phyloP scores from a whole-genome alignment of 306 rosid genomes.

The Parietaria judaica region DNA sequence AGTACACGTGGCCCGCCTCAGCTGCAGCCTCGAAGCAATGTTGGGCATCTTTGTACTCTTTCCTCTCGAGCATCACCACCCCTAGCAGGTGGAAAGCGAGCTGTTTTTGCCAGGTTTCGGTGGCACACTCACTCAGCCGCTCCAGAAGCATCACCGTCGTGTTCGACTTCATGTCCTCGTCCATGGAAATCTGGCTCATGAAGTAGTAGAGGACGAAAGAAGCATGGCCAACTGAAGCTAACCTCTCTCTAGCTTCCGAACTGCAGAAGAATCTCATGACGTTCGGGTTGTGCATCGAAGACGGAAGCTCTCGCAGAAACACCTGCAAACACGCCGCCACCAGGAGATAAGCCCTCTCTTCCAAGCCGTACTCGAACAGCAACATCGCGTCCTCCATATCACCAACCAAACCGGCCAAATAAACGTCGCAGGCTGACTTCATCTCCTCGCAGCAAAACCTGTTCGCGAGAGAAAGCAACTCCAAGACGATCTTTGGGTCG shows the following conservation, averaged over 20 bases:
- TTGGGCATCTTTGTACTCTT: conserved; percentile 73
- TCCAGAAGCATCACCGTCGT: conserved; percentile 74
- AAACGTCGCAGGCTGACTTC: conserved; percentile 59
- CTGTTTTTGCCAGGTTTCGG: conserved; percentile 66
- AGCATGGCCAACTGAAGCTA: conserved; percentile 46
- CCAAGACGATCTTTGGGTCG: conserved; percentile 40
- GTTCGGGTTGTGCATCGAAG: conserved; percentile 37
- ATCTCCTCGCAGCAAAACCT: conserved; percentile 78
- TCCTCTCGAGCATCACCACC: conserved; percentile 73
- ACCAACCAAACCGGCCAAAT: conserved; percentile 58
- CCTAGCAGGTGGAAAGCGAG: conserved; percentile 73
- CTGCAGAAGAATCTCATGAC: conserved; percentile 52
- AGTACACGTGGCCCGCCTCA: conserved; percentile 72
- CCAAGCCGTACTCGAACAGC: conserved; percentile 68
- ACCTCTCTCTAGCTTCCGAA: conserved; percentile 62
- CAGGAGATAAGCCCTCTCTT: conserved; percentile 58
- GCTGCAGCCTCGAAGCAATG: conserved; percentile 57
- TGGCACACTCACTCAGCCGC: conserved; percentile 66
- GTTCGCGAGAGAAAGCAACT: conserved; percentile 56
- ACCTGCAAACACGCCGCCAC: conserved; percentile 90
- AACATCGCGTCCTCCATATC: conserved; percentile 54
- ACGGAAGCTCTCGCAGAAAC: conserved; percentile 69
- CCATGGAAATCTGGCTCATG: conserved; percentile 72
- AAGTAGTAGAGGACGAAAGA: conserved; percentile 70
- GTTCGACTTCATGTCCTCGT: conserved; percentile 79